Conservation (phyloP, 2,329 filamentous ascomycete species). For the Aspergillus piperis region DNA sequence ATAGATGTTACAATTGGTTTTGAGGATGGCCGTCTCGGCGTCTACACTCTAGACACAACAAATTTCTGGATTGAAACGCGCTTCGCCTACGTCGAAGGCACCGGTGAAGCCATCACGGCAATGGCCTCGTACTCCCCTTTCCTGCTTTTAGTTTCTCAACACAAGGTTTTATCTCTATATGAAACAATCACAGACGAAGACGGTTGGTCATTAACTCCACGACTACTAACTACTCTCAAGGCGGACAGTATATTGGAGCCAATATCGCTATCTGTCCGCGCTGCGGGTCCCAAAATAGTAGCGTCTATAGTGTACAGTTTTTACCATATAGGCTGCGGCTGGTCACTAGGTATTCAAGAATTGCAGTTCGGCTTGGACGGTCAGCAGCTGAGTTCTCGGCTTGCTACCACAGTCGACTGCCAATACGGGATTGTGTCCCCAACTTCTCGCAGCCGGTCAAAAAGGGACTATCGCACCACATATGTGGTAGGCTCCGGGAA, state of each 20-base stretch:
- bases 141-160: constrained; percentile 73
- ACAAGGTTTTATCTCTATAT: constrained; percentile 75
- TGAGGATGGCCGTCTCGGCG: constrained; percentile 67
- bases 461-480: constrained; percentile 14
- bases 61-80: constrained; percentile 48
- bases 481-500: constrained; percentile 28
- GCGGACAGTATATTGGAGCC: constrained; percentile 79
- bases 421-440: constrained; percentile 34
- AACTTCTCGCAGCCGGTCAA: constrained; percentile 11
- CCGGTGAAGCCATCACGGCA: constrained; percentile 66
- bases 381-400: constrained; percentile 40
- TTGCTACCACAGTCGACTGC: constrained; percentile 43
- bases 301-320: constrained; percentile 86
- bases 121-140: constrained; percentile 75
- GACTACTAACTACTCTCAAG: constrained; percentile 73
- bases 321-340: constrained; percentile 72
- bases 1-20: constrained; percentile 71
- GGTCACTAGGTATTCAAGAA: constrained; percentile 92
- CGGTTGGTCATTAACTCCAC: constrained; percentile 26
- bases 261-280: constrained; percentile 79
- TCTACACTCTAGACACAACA: constrained; percentile 63
- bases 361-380: constrained; percentile 64
- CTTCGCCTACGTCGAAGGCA: constrained; percentile 64
- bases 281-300: constrained; percentile 63
- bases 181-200: constrained; percentile 49